Percentiles rank a stretch among this genome's conserved stretches.
phyloP scores from a whole-genome alignment of 2,329 filamentous ascomycete species.

The Aspergillus sp. region DNA sequence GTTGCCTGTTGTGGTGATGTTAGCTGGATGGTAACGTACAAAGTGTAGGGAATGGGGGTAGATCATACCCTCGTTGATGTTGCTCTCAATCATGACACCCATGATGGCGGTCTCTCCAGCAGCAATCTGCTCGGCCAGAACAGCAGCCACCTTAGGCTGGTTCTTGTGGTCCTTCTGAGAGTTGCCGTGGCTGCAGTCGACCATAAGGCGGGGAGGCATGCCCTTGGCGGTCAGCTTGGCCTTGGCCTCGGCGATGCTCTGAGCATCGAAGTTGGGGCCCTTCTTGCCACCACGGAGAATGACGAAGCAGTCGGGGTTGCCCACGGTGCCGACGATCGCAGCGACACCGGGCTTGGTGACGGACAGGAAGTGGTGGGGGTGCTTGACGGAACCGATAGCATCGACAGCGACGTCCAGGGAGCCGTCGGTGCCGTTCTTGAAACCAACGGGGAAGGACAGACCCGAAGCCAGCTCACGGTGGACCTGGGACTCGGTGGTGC shows the following conservation, averaged over 20 bases:
- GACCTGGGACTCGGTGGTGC: conserved; percentile 93
- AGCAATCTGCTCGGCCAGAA: conserved; percentile 79
- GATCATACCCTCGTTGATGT: conserved; percentile 82
- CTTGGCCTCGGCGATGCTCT: conserved; percentile 82
- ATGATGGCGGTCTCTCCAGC: conserved; percentile 84
- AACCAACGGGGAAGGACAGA: conserved; percentile 94
- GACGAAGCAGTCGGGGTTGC: conserved; percentile 96
- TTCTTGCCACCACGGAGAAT: conserved; percentile 90
- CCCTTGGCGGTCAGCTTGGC: conserved; percentile 73
- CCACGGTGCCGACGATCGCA: conserved; percentile 89
- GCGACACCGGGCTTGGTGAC: conserved; percentile 96
- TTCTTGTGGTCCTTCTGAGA: conserved; percentile 96
- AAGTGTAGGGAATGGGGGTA: not conserved
- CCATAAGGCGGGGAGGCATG: conserved; percentile 79
- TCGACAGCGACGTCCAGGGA: conserved; percentile 87
- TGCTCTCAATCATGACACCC: conserved; percentile 98
- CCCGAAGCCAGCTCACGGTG: conserved; percentile 93
- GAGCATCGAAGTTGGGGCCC: conserved; percentile 89
- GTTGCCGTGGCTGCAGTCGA: conserved; percentile 97
- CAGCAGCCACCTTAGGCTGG: conserved; percentile 87
- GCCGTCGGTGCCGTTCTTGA: conserved; percentile 99
- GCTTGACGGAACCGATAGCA: conserved; percentile 87
- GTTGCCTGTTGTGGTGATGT: conserved; percentile 53
- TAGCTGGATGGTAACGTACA: conserved; percentile 4
- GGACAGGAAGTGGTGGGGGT: conserved; percentile 94